Percentiles rank a stretch among this genome's conserved stretches.
phyloP scores from a whole-genome alignment of 2,329 filamentous ascomycete genomes.

The Xylaria sp. region DNA sequence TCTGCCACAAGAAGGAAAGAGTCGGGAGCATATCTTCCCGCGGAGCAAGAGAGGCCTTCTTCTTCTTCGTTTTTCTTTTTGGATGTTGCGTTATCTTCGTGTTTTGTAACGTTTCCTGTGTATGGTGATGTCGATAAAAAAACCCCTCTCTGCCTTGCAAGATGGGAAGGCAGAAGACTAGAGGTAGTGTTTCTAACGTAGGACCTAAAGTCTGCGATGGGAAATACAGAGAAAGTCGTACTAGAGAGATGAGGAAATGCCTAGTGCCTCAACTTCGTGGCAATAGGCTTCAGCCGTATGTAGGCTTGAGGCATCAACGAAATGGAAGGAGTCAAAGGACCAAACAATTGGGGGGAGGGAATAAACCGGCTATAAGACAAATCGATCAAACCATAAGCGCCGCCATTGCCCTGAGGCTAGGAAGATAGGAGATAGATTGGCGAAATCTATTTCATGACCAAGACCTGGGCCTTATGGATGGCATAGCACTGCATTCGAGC shows the following conservation, averaged over 20 bases:
- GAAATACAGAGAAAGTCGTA: not conserved
- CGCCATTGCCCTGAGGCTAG: not conserved
- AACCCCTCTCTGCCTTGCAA: not conserved
- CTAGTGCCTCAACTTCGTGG: not conserved
- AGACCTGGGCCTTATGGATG: conserved; percentile 39
- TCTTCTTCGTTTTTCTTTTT: not conserved
- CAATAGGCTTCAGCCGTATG: not conserved
- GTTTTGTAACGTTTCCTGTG: not conserved
- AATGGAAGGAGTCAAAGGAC: not conserved
- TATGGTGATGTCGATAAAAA: not conserved
- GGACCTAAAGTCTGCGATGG: not conserved
- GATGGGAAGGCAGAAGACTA: not conserved
- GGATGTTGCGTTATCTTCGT: conserved; percentile 2
- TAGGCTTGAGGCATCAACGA: not conserved
- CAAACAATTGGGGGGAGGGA: not conserved
- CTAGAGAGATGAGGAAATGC: not conserved
- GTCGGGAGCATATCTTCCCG: not conserved
- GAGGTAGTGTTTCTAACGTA: not conserved
- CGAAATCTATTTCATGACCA: conserved; percentile 40
- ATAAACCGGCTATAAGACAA: not conserved
- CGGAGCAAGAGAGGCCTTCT: not conserved
- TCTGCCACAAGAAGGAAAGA: not conserved
- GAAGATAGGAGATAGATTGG: not conserved
- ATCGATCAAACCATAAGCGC: not conserved
- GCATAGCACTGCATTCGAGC: conserved; percentile 28